Evolutionary conservation across 1,284 basidiomycete species (phyloP), one percentile per base, ranked within the genome.

Genomic region (Cutaneotrichosporon cavernicola): DNA sequence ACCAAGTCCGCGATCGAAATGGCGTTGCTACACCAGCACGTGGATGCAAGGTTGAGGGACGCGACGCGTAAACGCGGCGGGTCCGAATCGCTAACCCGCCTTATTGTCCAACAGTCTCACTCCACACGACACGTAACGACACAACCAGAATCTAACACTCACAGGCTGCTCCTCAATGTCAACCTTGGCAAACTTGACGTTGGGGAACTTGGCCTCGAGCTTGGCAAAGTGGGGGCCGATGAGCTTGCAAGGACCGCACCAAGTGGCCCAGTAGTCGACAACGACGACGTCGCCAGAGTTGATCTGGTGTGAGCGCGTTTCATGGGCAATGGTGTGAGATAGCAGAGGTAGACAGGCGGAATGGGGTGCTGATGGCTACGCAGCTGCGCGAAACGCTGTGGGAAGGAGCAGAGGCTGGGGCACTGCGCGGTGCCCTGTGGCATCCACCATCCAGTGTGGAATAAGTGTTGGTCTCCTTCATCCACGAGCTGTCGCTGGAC

Each of bases 211-310:
- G 5, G 68, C 76, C 16, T 78, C 70, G 63, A 91, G 78, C 81
- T 88, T 87, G 81, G 89, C 88, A 75, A 93, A 91, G 71, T 91
- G 82, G 60, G 90, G 88, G 56, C 87, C 86, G 83, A 91, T 92
- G 70, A 87, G 78, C 76, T 84, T 87, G 86, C 92, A 92, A 40
- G 89, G 88, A 55, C 85, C 84, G 70, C 80, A 85, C 83, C 82
- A 83, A 21, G 81, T 82, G 18, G 82, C 82, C 80, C 79, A 91
- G 83, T 90, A 92, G 82, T 92, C 90, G 73, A 92, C 85, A 60
- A 91, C 81, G 72, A 85, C 83, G 65, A 84, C 82, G 73, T 85
- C 84, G 70, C 84, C 84, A 61, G 83, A 80, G 72, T 82, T 83
- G 73, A 88, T 88, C 89, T 90, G 69, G 36, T 34, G 16, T 56